Evolutionary conservation across 2,329 filamentous ascomycete genomes (phyloP).

Genomic region (Harringtonia lauricola): DNA sequence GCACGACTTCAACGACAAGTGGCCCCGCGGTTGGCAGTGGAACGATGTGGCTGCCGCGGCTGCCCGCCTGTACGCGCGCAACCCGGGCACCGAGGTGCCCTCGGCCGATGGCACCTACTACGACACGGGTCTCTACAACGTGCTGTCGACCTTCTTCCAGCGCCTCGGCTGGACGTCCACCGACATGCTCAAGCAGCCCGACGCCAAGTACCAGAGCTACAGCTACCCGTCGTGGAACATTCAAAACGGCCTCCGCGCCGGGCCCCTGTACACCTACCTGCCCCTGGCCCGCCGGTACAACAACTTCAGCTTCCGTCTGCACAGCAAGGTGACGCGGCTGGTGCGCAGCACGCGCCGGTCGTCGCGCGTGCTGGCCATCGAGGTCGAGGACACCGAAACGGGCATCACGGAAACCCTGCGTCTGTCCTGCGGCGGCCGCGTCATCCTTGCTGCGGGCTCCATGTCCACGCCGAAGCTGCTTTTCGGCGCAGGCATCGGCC

Average conservation of each 20-base stretch:
- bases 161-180: slow-evolving; percentile 26
- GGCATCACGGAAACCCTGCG: background rate
- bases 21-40: slow-evolving; percentile 62
- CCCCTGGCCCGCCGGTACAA: slow-evolving; percentile 39
- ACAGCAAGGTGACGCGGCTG: slow-evolving; percentile 49
- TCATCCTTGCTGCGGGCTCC: slow-evolving; percentile 49
- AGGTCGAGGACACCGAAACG: slow-evolving; percentile 30
- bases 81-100: slow-evolving; percentile 56
- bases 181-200: slow-evolving; percentile 42
- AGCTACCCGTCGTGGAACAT: slow-evolving; percentile 54
- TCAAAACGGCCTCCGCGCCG: slow-evolving; percentile 47
- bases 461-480: slow-evolving; percentile 22
- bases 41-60: slow-evolving; percentile 49
- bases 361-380: slow-evolving; percentile 43
- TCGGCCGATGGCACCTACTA: slow-evolving; percentile 57
- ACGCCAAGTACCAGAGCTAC: slow-evolving; percentile 50
- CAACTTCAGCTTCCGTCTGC: slow-evolving; percentile 53
- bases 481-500: slow-evolving; percentile 47
- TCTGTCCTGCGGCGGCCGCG: slow-evolving; percentile 33
- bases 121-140: slow-evolving; percentile 51
- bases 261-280: slow-evolving; percentile 55
- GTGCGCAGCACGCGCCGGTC: slow-evolving; percentile 36
- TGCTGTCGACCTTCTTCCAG: slow-evolving; percentile 47
- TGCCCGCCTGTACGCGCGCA: slow-evolving; percentile 53
- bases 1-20: slow-evolving; percentile 60